Percentiles rank a stretch among this genome's conserved stretches.
phyloP scores from a whole-genome alignment of 2,329 filamentous ascomycete genomes.

The Xylariaceae sp. region DNA sequence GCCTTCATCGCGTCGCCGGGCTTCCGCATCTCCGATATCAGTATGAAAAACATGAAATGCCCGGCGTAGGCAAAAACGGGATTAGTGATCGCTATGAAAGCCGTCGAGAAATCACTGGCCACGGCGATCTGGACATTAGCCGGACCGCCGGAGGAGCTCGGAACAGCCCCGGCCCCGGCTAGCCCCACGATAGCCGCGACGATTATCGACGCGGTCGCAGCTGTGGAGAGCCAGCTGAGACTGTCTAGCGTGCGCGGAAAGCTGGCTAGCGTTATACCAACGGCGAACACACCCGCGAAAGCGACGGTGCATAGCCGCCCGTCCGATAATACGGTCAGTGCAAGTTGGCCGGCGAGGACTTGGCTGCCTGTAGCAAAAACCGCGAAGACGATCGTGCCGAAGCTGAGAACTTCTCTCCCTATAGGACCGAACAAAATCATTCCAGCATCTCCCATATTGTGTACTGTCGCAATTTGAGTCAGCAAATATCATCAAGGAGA shows the following conservation, averaged over 20 bases:
- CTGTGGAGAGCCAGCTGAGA: conserved; percentile 45
- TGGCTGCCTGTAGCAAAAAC: conserved; percentile 49
- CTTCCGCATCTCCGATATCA: conserved; percentile 50
- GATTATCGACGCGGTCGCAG: conserved; percentile 43
- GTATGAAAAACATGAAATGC: conserved; percentile 52
- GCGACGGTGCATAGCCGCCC: conserved; percentile 46
- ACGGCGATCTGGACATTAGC: conserved; percentile 36
- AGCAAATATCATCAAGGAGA: conserved; percentile 15
- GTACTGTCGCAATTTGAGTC: conserved; percentile 37
- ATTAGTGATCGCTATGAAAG: conserved; percentile 47
- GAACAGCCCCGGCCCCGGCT: conserved; percentile 43
- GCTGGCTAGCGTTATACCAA: conserved; percentile 42
- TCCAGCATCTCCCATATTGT: conserved; percentile 55
- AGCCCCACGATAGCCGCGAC: conserved; percentile 49
- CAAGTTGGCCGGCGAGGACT: conserved; percentile 48
- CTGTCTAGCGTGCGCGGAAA: conserved; percentile 47
- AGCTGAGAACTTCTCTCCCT: conserved; percentile 46
- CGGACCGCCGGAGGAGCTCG: conserved; percentile 28
- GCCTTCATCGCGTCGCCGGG: conserved; percentile 50
- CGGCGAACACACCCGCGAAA: conserved; percentile 47
- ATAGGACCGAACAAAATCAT: conserved; percentile 49
- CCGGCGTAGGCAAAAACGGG: conserved; percentile 51
- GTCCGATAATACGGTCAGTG: conserved; percentile 42
- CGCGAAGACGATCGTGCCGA: conserved; percentile 49
- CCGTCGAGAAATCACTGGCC: conserved; percentile 38